phyloP scores from a whole-genome alignment of 257 asterid species.

The Datura wrightii region DNA sequence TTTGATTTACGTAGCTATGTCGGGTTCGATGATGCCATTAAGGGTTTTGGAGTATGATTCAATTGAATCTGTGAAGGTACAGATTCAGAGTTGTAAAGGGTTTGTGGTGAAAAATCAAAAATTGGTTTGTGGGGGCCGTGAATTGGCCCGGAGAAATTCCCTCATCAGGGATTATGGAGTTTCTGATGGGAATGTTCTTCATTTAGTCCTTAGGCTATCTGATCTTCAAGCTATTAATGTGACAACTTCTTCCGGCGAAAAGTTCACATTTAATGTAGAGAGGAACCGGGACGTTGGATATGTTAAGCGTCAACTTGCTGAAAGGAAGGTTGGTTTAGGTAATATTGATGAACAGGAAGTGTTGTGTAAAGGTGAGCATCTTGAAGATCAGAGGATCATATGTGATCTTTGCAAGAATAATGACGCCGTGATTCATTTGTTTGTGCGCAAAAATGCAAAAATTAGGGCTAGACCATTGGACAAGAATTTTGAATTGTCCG shows the following conservation, averaged over 20 bases:
- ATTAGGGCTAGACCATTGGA: slow-evolving; percentile 44
- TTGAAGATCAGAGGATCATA: slow-evolving; percentile 42
- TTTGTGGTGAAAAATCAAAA: slow-evolving; percentile 52
- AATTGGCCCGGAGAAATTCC: slow-evolving; percentile 74
- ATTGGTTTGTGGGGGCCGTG: slow-evolving; percentile 80
- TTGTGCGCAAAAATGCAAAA: slow-evolving; percentile 36
- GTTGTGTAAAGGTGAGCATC: slow-evolving; percentile 32
- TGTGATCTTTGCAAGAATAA: slow-evolving; percentile 40
- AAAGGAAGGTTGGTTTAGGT: slow-evolving; percentile 34
- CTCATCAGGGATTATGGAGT: slow-evolving; percentile 77
- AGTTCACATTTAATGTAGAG: slow-evolving; percentile 44
- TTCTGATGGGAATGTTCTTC: slow-evolving; percentile 72
- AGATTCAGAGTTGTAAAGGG: slow-evolving; percentile 43
- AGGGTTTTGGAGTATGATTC: slow-evolving; percentile 67
- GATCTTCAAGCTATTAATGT: slow-evolving; percentile 52
- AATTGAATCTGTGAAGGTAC: slow-evolving; percentile 41
- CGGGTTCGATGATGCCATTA: slow-evolving; percentile 73
- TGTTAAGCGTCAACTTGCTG: slow-evolving; percentile 43
- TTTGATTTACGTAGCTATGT: slow-evolving; percentile 56
- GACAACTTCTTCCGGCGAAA: slow-evolving; percentile 60
- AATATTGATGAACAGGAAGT: slow-evolving; percentile 41
- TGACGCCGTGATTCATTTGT: slow-evolving; percentile 44
- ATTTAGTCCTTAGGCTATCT: slow-evolving; percentile 54
- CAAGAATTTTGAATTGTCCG: slow-evolving; percentile 40
- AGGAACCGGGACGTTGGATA: slow-evolving; percentile 43